Conservation (phyloP, 108 stramenopile genomes). For the Cyclotella cryptica region DNA sequence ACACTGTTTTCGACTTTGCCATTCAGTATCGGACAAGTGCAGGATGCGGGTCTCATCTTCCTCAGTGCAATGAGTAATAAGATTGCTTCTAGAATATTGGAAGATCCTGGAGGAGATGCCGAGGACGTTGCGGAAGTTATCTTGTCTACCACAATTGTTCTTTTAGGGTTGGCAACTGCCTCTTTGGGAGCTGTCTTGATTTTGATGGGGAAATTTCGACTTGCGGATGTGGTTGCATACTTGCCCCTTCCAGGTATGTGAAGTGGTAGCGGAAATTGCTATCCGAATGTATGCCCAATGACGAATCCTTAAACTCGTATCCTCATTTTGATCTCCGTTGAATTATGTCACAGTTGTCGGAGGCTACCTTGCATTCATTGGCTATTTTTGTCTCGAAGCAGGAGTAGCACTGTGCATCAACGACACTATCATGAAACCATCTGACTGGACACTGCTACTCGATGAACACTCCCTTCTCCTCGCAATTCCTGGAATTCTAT, state of each 20-base stretch:
- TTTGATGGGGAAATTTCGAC: conserved; percentile 81
- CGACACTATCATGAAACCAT: conserved; percentile 64
- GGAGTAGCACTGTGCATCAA: conserved; percentile 89
- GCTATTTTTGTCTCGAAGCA: conserved; percentile 95
- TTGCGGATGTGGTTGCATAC: conserved; percentile 94
- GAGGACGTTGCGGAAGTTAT: conserved; percentile 67
- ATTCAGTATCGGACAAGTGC: conserved; percentile 94
- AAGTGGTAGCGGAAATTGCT: conserved; percentile 17
- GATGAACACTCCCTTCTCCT: conserved; percentile 62
- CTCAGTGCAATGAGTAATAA: conserved; percentile 86
- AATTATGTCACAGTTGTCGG: conserved; percentile 12
- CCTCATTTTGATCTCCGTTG: not conserved
- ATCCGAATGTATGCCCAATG: not conserved
- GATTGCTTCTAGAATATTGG: conserved; percentile 76
- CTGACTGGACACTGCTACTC: conserved; percentile 76
- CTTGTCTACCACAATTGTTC: conserved; percentile 72
- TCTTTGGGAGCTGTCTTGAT: conserved; percentile 84
- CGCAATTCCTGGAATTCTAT: conserved; percentile 80
- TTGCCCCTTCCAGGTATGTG: conserved; percentile 92
- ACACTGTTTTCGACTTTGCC: conserved; percentile 78
- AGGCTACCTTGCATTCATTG: conserved; percentile 96
- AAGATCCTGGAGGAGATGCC: conserved; percentile 30
- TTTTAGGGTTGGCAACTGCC: conserved; percentile 83
- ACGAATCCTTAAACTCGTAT: not conserved
- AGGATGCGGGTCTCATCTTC: conserved; percentile 98